These are phyloP conservation scores for Alternaria brassicicola DNA, from an alignment of 2,329 filamentous ascomycete species.

Conservation along the genomic window DNA sequence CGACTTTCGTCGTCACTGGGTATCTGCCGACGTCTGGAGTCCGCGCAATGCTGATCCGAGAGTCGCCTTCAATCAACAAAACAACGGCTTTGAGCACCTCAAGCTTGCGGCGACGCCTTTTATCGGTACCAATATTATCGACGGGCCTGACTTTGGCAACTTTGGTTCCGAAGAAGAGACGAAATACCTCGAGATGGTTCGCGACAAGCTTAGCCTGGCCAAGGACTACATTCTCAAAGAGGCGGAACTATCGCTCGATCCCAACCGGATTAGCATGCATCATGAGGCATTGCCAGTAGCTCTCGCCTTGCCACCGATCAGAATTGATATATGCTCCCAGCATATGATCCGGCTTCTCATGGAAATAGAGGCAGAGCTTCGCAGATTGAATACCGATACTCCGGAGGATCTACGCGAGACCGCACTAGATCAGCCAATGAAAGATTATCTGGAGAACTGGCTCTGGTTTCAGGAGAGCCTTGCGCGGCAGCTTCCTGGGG, in stretches of 20 bases:
- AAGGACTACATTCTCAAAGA: constrained; percentile 1
- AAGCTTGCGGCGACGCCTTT: background rate
- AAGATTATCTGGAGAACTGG: constrained; percentile 1
- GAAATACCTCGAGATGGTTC: background rate
- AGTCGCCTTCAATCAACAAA: background rate
- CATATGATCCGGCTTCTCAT: background rate
- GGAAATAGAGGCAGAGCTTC: background rate
- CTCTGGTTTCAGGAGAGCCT: background rate
- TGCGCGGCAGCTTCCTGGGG: background rate
- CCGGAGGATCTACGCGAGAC: background rate
- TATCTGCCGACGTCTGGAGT: background rate
- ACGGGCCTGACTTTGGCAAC: background rate
- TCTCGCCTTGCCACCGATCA: background rate
- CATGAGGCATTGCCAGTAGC: background rate
- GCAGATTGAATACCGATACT: background rate
- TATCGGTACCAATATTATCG: background rate
- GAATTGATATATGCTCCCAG: background rate
- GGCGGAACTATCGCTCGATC: background rate
- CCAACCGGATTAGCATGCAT: background rate
- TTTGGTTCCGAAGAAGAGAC: background rate
- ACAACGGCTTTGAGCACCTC: constrained; percentile 1
- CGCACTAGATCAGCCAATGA: background rate
- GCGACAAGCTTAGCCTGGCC: background rate
- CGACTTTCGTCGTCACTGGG: background rate
- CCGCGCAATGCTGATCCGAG: background rate